These are phyloP conservation scores for Penicillium daleae DNA, from an alignment of 495 filamentous ascomycete species.

Conservation along the genomic window DNA sequence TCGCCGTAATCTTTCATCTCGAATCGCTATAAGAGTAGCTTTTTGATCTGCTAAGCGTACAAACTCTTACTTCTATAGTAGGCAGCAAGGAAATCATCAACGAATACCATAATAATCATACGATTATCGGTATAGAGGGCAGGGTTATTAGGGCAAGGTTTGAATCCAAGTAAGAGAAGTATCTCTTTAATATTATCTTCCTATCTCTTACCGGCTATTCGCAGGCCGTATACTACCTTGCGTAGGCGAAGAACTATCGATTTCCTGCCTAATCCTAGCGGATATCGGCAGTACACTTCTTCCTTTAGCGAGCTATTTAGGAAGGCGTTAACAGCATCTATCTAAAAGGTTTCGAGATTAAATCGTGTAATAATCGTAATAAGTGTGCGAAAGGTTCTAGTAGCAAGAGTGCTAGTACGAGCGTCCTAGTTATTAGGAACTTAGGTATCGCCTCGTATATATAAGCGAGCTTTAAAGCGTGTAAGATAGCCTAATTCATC, in stretches of 20 bases:
- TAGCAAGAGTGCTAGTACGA: neutral
- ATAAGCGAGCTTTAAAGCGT: neutral
- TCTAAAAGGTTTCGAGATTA: neutral
- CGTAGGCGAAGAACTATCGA: neutral
- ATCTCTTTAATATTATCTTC: neutral
- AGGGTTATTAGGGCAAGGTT: neutral
- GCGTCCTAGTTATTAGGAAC: neutral
- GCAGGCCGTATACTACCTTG: neutral
- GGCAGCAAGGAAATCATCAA: neutral
- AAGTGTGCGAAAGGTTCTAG: neutral
- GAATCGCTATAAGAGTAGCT: neutral
- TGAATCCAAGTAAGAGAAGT: neutral
- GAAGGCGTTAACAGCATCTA: neutral
- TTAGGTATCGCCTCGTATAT: neutral
- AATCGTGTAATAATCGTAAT: neutral
- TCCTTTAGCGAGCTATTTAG: neutral
- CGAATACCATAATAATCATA: neutral
- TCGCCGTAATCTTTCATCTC: neutral
- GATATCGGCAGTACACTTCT: neutral
- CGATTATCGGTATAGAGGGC: neutral
- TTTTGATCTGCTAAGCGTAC: neutral
- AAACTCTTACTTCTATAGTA: neutral
- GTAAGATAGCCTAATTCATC: neutral
- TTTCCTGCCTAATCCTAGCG: neutral
- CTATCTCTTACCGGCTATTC: neutral